Percentiles rank a stretch among this genome's conserved stretches.
Evolutionary conservation across 2,329 filamentous ascomycete species (phyloP).

Genomic region (Capronia americana): DNA sequence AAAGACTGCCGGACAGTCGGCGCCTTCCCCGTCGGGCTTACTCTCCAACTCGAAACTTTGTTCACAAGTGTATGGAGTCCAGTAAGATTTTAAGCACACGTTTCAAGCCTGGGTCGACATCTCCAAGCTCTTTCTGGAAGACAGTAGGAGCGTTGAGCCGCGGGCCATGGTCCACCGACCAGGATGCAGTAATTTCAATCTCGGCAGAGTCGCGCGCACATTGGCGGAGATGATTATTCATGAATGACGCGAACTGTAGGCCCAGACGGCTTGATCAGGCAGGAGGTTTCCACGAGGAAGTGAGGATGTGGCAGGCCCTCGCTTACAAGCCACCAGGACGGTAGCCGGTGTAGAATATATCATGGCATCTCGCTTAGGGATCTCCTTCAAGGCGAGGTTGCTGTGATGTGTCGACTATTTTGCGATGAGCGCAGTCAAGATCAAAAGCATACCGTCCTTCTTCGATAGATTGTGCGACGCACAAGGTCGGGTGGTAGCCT

Average conservation of each 20-base stretch:
- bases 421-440: slow-evolving; percentile 25
- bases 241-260: background rate
- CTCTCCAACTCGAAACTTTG: slow-evolving; percentile 1
- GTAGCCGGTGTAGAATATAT: slow-evolving; percentile 3
- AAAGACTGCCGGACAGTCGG: slow-evolving; percentile 12
- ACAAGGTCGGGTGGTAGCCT: slow-evolving; percentile 8
- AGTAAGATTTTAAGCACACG: slow-evolving; percentile 21
- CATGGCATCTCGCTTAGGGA: slow-evolving; percentile 13
- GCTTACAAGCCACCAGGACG: slow-evolving; percentile 6
- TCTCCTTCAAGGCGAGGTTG: background rate
- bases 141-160: slow-evolving; percentile 1
- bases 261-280: background rate
- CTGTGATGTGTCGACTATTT: slow-evolving; percentile 17
- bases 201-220: slow-evolving; percentile 4
- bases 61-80: background rate
- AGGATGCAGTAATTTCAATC: slow-evolving; percentile 2
- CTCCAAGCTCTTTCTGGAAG: slow-evolving; percentile 1
- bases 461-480: slow-evolving; percentile 29
- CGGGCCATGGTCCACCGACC: background rate
- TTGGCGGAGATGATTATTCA: background rate
- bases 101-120: slow-evolving; percentile 9
- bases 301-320: slow-evolving; percentile 7
- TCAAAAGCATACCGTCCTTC: slow-evolving; percentile 24
- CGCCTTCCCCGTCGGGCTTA: slow-evolving; percentile 12
- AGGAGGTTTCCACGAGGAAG: background rate